Conservation (phyloP, 1,284 basidiomycete species). For the Heterobasidion irregulare region DNA sequence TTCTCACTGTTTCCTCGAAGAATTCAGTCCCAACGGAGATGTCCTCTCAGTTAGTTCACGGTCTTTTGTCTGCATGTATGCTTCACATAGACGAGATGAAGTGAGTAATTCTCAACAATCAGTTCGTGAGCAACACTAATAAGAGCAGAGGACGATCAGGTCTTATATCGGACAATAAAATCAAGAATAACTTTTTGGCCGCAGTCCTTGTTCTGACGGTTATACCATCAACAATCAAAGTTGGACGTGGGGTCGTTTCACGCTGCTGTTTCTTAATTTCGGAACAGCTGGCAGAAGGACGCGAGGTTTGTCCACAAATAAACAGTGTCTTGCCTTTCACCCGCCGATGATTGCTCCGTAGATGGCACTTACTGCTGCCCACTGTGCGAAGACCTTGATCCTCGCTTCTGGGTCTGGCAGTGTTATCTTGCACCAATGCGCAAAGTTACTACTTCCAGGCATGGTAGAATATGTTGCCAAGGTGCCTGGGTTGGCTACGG, state of each 20-base stretch:
- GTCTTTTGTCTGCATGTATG: slow-evolving; percentile 79
- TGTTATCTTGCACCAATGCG: slow-evolving; percentile 64
- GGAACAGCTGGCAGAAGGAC: slow-evolving; percentile 59
- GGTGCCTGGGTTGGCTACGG: slow-evolving; percentile 49
- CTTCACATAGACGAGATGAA: slow-evolving; percentile 88
- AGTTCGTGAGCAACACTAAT: not conserved
- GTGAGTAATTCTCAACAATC: slow-evolving; percentile 31
- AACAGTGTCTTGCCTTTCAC: slow-evolving; percentile 1
- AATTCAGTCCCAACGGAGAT: slow-evolving; percentile 24
- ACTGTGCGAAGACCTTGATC: slow-evolving; percentile 82
- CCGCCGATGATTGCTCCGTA: slow-evolving; percentile 21
- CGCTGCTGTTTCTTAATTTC: slow-evolving; percentile 81
- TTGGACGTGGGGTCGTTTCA: slow-evolving; percentile 76
- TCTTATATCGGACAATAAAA: slow-evolving; percentile 69
- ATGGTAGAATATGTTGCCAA: slow-evolving; percentile 75
- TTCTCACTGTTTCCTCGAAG: slow-evolving; percentile 45
- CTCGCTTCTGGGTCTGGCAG: slow-evolving; percentile 55
- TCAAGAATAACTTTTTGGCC: slow-evolving; percentile 87
- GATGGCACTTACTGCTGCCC: slow-evolving; percentile 79
- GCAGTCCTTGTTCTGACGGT: slow-evolving; percentile 82
- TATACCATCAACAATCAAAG: slow-evolving; percentile 56
- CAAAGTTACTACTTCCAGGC: slow-evolving; percentile 68
- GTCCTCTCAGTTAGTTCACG: slow-evolving; percentile 69
- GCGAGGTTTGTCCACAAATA: slow-evolving; percentile 46
- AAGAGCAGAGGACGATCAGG: slow-evolving; percentile 68